Conservation (phyloP, 1,284 basidiomycete genomes). For the Cerioporus squamosus region DNA sequence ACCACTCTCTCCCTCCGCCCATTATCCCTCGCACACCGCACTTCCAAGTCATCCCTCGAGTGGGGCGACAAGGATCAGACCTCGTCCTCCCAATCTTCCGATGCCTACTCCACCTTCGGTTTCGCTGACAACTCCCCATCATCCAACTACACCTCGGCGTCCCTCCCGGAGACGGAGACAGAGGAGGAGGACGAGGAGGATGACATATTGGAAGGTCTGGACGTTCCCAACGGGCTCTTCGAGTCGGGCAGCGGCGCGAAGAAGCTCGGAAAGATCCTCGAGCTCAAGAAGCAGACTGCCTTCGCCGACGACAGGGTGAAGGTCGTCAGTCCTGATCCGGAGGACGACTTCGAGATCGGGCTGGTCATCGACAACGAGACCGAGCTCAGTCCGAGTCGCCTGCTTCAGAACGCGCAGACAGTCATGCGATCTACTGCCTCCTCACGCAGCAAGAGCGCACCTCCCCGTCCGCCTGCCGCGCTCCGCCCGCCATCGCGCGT, state of each 20-base stretch:
- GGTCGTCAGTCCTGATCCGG: conserved; percentile 61
- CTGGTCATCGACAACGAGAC: conserved; percentile 80
- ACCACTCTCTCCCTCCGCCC: conserved; percentile 79
- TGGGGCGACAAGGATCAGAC: conserved; percentile 85
- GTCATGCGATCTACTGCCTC: conserved; percentile 44
- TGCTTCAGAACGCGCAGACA: conserved; percentile 56
- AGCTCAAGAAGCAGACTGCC: conserved; percentile 70
- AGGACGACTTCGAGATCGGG: conserved; percentile 83
- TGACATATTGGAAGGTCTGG: conserved; percentile 77
- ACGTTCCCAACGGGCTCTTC: conserved; percentile 74
- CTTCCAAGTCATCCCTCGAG: conserved; percentile 80
- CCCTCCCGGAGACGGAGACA: conserved; percentile 70
- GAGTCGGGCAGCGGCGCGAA: conserved; percentile 68
- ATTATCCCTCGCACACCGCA: conserved; percentile 68
- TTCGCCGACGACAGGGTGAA: conserved; percentile 52
- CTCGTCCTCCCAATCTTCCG: conserved; percentile 80
- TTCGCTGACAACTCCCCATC: conserved; percentile 73
- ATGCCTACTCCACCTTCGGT: conserved; percentile 77
- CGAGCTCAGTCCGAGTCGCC: conserved; percentile 77
- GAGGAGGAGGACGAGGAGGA: conserved; percentile 71
- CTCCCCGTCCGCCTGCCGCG: conserved; percentile 49
- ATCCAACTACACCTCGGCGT: conserved; percentile 70
- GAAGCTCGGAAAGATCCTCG: conserved; percentile 73
- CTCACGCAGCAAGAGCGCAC: conserved; percentile 51
- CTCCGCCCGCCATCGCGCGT: conserved; percentile 64